phyloP scores from a whole-genome alignment of 2,329 filamentous ascomycete genomes.

The Aspergillus jensenii region DNA sequence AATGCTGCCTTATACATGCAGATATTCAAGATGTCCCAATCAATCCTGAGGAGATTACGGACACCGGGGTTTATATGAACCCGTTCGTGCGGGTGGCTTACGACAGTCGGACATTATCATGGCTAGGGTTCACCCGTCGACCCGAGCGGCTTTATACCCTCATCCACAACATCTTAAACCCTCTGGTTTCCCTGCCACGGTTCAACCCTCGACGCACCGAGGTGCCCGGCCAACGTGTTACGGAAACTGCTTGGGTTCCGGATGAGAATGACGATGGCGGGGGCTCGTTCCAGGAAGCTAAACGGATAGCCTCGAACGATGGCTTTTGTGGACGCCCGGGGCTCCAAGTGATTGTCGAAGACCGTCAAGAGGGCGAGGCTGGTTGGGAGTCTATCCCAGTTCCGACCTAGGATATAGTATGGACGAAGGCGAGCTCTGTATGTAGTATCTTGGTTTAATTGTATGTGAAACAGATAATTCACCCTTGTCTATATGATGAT shows the following conservation, averaged over 20 bases:
- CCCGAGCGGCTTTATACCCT: constrained; percentile 65
- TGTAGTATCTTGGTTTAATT: background rate
- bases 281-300: constrained; percentile 41
- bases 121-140: constrained; percentile 60
- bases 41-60: constrained; percentile 34
- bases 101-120: constrained; percentile 55
- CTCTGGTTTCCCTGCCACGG: constrained; percentile 56
- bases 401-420: constrained; percentile 25
- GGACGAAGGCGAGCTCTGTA: background rate
- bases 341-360: constrained; percentile 45
- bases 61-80: constrained; percentile 69
- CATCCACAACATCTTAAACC: constrained; percentile 60
- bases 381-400: constrained; percentile 47
- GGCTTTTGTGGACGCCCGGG: constrained; percentile 47
- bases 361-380: constrained; percentile 43
- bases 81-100: constrained; percentile 74
- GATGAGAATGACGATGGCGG: constrained; percentile 27
- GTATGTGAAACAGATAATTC: background rate
- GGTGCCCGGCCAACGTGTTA: constrained; percentile 51
- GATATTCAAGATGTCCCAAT: constrained; percentile 43
- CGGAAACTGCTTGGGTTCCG: constrained; percentile 44
- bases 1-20: constrained; percentile 62
- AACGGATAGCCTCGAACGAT: constrained; percentile 42
- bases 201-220: constrained; percentile 63
- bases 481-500: constrained; percentile 1